Evolutionary conservation across 2,329 filamentous ascomycete species (phyloP), one percentile per base, ranked within the genome.

Genomic region (Colletotrichum trifolii): DNA sequence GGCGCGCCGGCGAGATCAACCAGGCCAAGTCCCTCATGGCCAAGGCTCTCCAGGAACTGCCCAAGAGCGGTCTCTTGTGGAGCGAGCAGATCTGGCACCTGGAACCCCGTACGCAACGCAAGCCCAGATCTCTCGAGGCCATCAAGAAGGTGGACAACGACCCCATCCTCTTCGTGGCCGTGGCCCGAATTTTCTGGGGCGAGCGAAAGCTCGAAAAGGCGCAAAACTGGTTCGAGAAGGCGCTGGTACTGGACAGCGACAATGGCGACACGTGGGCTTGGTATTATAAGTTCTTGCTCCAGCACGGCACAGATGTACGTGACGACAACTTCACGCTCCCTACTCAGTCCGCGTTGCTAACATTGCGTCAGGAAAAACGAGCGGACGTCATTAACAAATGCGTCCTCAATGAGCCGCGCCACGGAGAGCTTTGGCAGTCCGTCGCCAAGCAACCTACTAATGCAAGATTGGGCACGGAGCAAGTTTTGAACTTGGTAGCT

Each of bases 131-230:
- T 60, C 83, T 98, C 49, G 96, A 98, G 79, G 96, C 95, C 36
- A 97, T 99, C 79, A 96, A 97, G 80, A 96, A 97, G 78, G 93
- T 97, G 6, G 96, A 98, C 75, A 96, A 94, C 73, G 95, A 98
- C 74, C 89, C 96, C 0, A 85, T 90, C 17, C 84, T 99, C 4
- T 96, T 98, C 74, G 91, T 96, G 39, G 94, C 94, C 0, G 94
- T 97, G 11, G 96, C 94, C 6, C 89, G 96, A 17, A 96, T 98
- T 70, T 97, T 99, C 81, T 99, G 96, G 96, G 89, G 87, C 9
- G 96, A 99, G 79, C 87, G 96, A 60, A 90, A 91, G 74, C 84
- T 99, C 33, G 96, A 98, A 71, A 97, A 97, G 77, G 95, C 96
- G 3, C 91, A 94, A 78, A 94, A 88, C 69, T 99, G 96, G 96